Evolutionary conservation across 495 filamentous ascomycete species (phyloP), one percentile per base, ranked within the genome.

Genomic region (Cercophora sp.): DNA sequence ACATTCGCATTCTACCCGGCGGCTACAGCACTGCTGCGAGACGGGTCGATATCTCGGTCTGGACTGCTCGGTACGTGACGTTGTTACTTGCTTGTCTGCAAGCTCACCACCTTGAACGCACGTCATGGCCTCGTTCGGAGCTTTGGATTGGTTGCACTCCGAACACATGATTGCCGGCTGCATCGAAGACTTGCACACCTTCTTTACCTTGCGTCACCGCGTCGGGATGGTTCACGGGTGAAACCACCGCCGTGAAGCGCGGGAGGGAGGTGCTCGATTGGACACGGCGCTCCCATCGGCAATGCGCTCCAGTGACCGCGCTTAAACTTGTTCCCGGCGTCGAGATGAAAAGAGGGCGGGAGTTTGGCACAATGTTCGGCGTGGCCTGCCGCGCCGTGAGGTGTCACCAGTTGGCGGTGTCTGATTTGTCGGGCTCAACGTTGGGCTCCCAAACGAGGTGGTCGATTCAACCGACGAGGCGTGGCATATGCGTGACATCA

Each of bases 401-500:
- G 20, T 34, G 24, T 29, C 44, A 56, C 40, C 54, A 57, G 46
- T 24, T 61, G 47, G 54, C 54, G 35, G 41, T 20, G 16, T 54
- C 10, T 37, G 46, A 61, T 61, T 61, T 44, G 58, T 32, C 16
- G 40, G 19, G 5, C 8, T 37, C 25, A 8, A 16, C 11, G 32
- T 20, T 8, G 11, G 3, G 10, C 39, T 15, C 20, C 13, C 15
- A 29, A 25, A 20, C 5, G 49, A 8, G 18, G 3, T 29, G 26
- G n/a, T 32, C 45, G 34, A 23, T 46, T 45, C 26, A 35, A 20
- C 42, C 20, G 10, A 25, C 9, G 18, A 51, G n/a, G 54, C 43
- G 40, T 37, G 49, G 48, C 13, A 36, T 19, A 56, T 57, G 49
- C 54, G 44, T 54, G 46, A 39, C 45, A 51, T 60, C 46, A 39